phyloP scores from a whole-genome alignment of 345 rosid genomes.

The Cardamine occulta region DNA sequence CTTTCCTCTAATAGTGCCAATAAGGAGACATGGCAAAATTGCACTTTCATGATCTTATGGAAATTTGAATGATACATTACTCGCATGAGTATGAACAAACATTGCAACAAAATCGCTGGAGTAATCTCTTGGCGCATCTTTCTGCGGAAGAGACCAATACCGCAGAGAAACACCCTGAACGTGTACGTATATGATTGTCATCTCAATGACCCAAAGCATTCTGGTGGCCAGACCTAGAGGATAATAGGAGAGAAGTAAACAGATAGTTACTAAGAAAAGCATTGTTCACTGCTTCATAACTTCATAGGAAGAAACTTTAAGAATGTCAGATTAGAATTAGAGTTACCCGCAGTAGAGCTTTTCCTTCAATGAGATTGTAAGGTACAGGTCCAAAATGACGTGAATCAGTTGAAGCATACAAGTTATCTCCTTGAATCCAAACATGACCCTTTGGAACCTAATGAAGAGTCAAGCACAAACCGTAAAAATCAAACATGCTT shows the following conservation, averaged over 20 bases:
- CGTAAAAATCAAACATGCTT: slow-evolving; percentile 1
- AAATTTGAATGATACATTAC: background rate
- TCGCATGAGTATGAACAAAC: background rate
- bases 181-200: slow-evolving; percentile 18
- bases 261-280: background rate
- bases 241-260: background rate
- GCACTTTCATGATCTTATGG: background rate
- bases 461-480: background rate
- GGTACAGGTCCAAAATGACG: slow-evolving; percentile 79
- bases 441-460: slow-evolving; percentile 89
- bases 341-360: slow-evolving; percentile 67
- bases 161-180: slow-evolving; percentile 9
- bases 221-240: slow-evolving; percentile 70
- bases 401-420: slow-evolving; percentile 75
- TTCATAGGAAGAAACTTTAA: background rate
- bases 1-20: slow-evolving; percentile 5
- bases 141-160: background rate
- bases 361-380: slow-evolving; percentile 78
- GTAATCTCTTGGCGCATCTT: slow-evolving; percentile 5
- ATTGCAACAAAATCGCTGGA: background rate
- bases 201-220: slow-evolving; percentile 58
- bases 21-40: background rate
- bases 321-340: background rate
- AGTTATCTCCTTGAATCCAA: slow-evolving; percentile 91
- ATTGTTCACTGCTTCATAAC: background rate